Conservation (phyloP, 1,139 yeast genomes). For the Saccharomycopsis hybrid region DNA sequence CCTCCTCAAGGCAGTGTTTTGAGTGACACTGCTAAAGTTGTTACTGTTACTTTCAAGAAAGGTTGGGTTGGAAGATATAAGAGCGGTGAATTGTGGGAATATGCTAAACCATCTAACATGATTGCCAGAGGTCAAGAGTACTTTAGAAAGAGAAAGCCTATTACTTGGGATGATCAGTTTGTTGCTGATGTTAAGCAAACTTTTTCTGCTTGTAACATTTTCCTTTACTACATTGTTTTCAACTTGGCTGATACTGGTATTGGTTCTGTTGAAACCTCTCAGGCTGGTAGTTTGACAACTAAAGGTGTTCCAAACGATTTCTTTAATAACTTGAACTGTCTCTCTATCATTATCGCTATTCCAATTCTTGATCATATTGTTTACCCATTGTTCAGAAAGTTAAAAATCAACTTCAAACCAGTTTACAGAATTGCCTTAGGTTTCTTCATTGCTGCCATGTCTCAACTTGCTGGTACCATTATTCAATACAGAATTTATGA, state of each 20-base stretch:
- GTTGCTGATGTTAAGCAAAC: conserved; percentile 58
- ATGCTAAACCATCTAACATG: conserved; percentile 42
- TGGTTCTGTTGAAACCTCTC: conserved; percentile 56
- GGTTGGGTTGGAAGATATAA: conserved; percentile 37
- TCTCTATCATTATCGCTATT: conserved; percentile 56
- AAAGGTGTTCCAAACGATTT: conserved; percentile 70
- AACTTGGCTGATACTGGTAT: conserved; percentile 62
- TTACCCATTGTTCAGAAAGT: conserved; percentile 54
- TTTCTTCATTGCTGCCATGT: conserved; percentile 59
- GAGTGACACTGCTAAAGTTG: conserved; percentile 37
- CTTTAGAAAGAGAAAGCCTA: conserved; percentile 24
- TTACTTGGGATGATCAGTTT: conserved; percentile 43
- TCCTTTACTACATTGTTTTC: conserved; percentile 52
- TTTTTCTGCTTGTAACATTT: conserved; percentile 52
- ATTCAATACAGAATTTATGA: conserved; percentile 68
- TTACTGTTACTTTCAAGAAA: conserved; percentile 35
- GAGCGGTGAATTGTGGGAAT: conserved; percentile 43
- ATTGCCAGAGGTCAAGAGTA: conserved; percentile 23
- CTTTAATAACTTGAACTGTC: conserved; percentile 60
- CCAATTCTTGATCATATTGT: conserved; percentile 54
- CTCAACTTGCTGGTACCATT: conserved; percentile 78
- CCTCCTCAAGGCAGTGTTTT: conserved; percentile 46
- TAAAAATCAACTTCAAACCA: conserved; percentile 54
- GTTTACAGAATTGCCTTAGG: conserved; percentile 72
- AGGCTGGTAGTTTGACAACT: conserved; percentile 59